Evolutionary conservation across 78 protist species (phyloP), one percentile per base, ranked within the genome.

Genomic region (Anaeramoeba ignava): DNA sequence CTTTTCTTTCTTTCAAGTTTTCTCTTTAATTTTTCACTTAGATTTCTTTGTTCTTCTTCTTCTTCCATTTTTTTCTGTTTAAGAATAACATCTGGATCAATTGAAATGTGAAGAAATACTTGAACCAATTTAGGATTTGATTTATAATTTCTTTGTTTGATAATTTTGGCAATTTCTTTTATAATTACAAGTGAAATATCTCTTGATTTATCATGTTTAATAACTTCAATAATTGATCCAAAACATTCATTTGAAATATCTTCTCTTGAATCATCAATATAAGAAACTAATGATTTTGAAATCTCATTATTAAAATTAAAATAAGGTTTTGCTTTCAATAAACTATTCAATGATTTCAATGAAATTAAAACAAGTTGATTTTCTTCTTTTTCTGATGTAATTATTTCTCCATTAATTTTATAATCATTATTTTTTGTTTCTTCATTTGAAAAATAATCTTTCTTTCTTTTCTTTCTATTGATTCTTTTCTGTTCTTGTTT

Each of bases 11-110:
- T 54, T 54, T 17, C 17, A 17, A 54, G 8, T 54, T 17, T 54
- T 54, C 17, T 54, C 36, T 8, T 8, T 27, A 27, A 8, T 54
- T 27, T 27, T 8, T 8, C 17, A 54, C 8, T 54, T 54, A 17
- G 17, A 27, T 54, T 8, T 17, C 17, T 54, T 8, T 54, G 8
- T 54, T 54, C 17, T 8, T 27, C 36, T 54, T 8, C 8, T 17
- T 54, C 73, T 27, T 27, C 36, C 73, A 54, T 27, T 54, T 54
- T 54, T 54, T 27, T 27, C 17, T 17, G 8, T 54, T n/a, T n/a
- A n/a, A n/a, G n/a, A n/a, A n/a, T n/a, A n/a, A n/a, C n/a, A n/a
- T 54, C 73, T 54, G 73, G 73, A 54, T 54, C 73, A 17, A 54
- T 54, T 8, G 8, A 27, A 39, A 81, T 40, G 79, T 2, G 2